Evolutionary conservation across 495 filamentous ascomycete genomes (phyloP).

Genomic region (Lophiostoma macrostomum): DNA sequence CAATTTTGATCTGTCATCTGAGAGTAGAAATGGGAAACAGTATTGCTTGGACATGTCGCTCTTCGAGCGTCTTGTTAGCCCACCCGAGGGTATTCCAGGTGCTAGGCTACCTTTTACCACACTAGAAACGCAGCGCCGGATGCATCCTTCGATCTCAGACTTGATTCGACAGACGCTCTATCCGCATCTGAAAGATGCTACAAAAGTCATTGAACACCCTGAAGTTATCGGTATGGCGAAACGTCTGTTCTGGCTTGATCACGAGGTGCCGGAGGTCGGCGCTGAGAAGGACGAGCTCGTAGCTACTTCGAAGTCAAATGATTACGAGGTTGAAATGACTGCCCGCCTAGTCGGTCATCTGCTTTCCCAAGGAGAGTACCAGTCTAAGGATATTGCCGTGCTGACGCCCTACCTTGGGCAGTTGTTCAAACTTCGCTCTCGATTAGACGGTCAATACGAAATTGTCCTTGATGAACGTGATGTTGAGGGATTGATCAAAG

Average conservation of each 20-base stretch:
- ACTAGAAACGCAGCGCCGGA: slow-evolving; percentile 68
- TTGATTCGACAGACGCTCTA: slow-evolving; percentile 63
- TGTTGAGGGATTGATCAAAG: slow-evolving; percentile 54
- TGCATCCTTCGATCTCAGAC: slow-evolving; percentile 67
- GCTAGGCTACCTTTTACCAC: slow-evolving; percentile 52
- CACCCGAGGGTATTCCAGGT: slow-evolving; percentile 26
- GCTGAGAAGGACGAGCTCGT: slow-evolving; percentile 39
- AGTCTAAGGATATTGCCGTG: slow-evolving; percentile 67
- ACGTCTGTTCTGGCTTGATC: slow-evolving; percentile 73
- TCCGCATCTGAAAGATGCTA: slow-evolving; percentile 58
- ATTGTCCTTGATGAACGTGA: slow-evolving; percentile 69
- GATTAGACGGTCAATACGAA: slow-evolving; percentile 52
- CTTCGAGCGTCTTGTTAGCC: slow-evolving; percentile 65
- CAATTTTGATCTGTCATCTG: slow-evolving; percentile 58
- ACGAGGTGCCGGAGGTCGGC: slow-evolving; percentile 54
- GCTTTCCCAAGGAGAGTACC: slow-evolving; percentile 66
- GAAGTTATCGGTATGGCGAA: slow-evolving; percentile 62
- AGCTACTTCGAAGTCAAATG: slow-evolving; percentile 59
- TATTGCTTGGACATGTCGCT: slow-evolving; percentile 65
- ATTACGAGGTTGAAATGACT: slow-evolving; percentile 65
- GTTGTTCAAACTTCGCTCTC: slow-evolving; percentile 56
- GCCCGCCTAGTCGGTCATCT: slow-evolving; percentile 67
- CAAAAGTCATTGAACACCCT: slow-evolving; percentile 53
- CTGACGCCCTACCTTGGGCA: slow-evolving; percentile 77
- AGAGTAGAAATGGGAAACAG: slow-evolving; percentile 51